A percentile compares a stretch with the other conserved stretches of the same genome.
Conservation (phyloP, 1,284 basidiomycete species). For the Malassezia slooffiae region DNA sequence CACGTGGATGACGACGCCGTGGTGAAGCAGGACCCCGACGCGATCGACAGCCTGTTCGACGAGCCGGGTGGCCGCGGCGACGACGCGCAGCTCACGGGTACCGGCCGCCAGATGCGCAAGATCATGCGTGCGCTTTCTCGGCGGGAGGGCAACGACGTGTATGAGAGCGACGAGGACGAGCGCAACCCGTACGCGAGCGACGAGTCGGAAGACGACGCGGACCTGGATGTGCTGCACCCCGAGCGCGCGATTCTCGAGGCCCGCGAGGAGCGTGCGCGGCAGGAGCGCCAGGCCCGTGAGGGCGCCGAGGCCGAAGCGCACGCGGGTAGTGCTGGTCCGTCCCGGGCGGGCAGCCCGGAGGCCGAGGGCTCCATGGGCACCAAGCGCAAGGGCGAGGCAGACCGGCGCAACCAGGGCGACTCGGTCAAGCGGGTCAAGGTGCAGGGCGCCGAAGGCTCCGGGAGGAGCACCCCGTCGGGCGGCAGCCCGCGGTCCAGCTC, state of each 20-base stretch:
- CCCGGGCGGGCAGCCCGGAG: not conserved
- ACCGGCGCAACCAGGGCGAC: constrained; percentile 14
- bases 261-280: constrained; percentile 34
- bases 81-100: constrained; percentile 36
- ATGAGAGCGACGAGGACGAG: constrained; percentile 42
- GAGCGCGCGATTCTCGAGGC: constrained; percentile 42
- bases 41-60: constrained; percentile 19
- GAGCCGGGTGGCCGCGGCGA: constrained; percentile 18
- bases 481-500: not conserved
- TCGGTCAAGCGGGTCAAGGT: not conserved
- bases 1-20: constrained; percentile 21
- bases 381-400: constrained; percentile 24
- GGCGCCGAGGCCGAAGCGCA: constrained; percentile 14
- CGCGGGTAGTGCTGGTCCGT: not conserved
- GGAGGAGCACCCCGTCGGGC: constrained; percentile 7
- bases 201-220: constrained; percentile 38
- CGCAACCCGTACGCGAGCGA: constrained; percentile 40
- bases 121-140: constrained; percentile 42
- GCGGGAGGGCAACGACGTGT: constrained; percentile 38
- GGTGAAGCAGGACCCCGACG: constrained; percentile 16
- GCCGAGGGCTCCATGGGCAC: not conserved
- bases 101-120: constrained; percentile 45
- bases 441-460: not conserved
- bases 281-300: constrained; percentile 17
- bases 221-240: constrained; percentile 40